Evolutionary conservation across 2,329 filamentous ascomycete species (phyloP), one percentile per base, ranked within the genome.

Genomic region (Cladosporium colombiae): DNA sequence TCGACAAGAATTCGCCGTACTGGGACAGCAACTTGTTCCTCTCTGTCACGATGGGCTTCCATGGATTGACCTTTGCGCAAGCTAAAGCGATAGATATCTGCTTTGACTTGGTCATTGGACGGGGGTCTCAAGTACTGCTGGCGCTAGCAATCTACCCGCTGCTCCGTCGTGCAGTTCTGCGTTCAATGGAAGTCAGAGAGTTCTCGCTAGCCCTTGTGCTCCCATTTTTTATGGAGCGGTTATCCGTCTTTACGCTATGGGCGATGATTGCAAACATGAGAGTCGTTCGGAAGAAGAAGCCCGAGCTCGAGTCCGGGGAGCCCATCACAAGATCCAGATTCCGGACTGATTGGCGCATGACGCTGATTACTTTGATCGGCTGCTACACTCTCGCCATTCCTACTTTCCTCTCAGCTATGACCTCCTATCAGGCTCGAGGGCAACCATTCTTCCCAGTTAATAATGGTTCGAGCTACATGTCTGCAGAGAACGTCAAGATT

Each of bases 21-120:
- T 68, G 67, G 67, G 62, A 68, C 33, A 46, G 62, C 14, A 44
- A n/a, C 2, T 44, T 65, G 18, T 67, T 65, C 11, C 40, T 68
- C 27, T 64, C 53, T n/a, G 65, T 69, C 49, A 69, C 67, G 10
- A 64, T 69, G 56, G 67, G 60, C 2, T 57, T 61, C 23, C 66
- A 66, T 18, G 44, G 64, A 4, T 29, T 59, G 35, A 27, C 56
- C 16, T 59, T 46, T 23, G 2, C 33, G 16, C 33, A 59, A 21
- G 56, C 56, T 10, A 59, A 46, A 46, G 21, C 35, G 4, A 46
- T 59, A 40, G 56, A 59, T 4, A 35, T 59, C 5, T 40, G 35
- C 37, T 59, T 59, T 16, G 56, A 59, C 37, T 13, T 46, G 37
- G 16, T 59, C 33, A 21, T 27, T 7, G 56, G 56, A 25, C 35